These are phyloP conservation scores for Hyaloperonospora brassicae DNA, from an alignment of 352 stramenopile genomes.

Conservation along the genomic window DNA sequence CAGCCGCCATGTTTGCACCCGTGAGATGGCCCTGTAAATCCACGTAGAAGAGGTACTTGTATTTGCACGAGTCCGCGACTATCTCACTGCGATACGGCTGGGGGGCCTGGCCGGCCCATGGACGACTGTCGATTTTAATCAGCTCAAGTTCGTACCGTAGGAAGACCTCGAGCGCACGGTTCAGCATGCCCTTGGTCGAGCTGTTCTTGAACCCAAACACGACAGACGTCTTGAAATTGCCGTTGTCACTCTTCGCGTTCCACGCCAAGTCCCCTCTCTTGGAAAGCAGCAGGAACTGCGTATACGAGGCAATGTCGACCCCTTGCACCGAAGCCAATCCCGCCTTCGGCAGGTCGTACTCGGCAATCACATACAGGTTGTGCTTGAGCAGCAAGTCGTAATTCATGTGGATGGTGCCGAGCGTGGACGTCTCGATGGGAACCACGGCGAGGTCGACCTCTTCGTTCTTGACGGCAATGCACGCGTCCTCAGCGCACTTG, in stretches of 20 bases:
- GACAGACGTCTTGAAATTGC: slow-evolving; percentile 64
- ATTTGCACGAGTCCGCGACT: slow-evolving; percentile 26
- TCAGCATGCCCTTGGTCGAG: slow-evolving; percentile 51
- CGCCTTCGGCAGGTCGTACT: slow-evolving; percentile 42
- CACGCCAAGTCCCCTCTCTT: slow-evolving; percentile 41
- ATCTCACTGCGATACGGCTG: slow-evolving; percentile 31
- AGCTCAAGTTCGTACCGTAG: slow-evolving; percentile 56
- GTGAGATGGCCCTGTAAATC: slow-evolving; percentile 57
- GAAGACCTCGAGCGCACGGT: slow-evolving; percentile 55
- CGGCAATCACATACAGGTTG: slow-evolving; percentile 55
- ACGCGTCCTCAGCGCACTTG: slow-evolving; percentile 32
- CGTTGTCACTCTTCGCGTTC: slow-evolving; percentile 20
- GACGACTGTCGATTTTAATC: slow-evolving; percentile 68
- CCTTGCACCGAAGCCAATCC: slow-evolving; percentile 23
- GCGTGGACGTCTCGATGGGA: slow-evolving; percentile 94
- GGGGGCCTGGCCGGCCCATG: slow-evolving; percentile 40
- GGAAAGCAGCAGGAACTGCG: slow-evolving; percentile 87
- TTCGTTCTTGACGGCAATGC: slow-evolving; percentile 50
- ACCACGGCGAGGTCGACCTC: slow-evolving; percentile 92
- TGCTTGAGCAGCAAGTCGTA: slow-evolving; percentile 85
- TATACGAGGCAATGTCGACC: slow-evolving; percentile 60
- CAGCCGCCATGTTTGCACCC: slow-evolving; percentile 60
- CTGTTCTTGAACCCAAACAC: slow-evolving; percentile 67
- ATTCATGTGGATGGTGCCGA: slow-evolving; percentile 94
- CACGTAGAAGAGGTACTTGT: slow-evolving; percentile 78